Evolutionary conservation across 1,139 yeast species (phyloP).

Genomic region (Geotrichum reessii): DNA sequence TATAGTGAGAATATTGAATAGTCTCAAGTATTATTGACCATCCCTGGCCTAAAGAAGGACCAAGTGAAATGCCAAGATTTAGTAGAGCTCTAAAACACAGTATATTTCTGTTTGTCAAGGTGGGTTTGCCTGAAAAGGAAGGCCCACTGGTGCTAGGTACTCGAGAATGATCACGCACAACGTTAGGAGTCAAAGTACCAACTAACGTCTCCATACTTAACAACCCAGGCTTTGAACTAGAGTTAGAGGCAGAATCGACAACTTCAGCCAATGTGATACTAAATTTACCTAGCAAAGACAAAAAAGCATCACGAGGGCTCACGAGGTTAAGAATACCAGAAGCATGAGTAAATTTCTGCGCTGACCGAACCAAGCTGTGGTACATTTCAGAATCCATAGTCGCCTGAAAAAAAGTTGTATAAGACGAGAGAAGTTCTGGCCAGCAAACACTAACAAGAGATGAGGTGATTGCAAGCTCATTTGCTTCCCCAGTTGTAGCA

Average conservation of each 20-base stretch:
- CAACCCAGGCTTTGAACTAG: conserved; percentile 28
- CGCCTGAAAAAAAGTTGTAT: conserved; percentile 53
- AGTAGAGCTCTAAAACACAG: conserved; percentile 73
- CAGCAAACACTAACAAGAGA: conserved; percentile 44
- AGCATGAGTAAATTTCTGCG: conserved; percentile 76
- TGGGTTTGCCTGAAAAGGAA: conserved; percentile 2
- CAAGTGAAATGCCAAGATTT: conserved; percentile 72
- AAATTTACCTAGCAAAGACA: conserved; percentile 50
- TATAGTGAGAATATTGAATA: conserved; percentile 62
- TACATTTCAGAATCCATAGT: conserved; percentile 64
- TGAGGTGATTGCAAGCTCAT: conserved; percentile 26
- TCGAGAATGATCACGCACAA: conserved; percentile 18
- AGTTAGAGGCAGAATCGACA: conserved; percentile 23
- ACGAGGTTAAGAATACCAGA: conserved; percentile 64
- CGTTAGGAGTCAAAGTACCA: conserved; percentile 48
- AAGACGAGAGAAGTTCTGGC: conserved; percentile 45
- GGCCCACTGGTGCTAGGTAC: conserved; percentile 6
- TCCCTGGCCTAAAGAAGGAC: conserved; percentile 57
- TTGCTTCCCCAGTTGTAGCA: background rate
- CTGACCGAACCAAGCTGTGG: conserved; percentile 56
- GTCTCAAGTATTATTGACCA: conserved; percentile 69
- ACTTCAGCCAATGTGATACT: conserved; percentile 45
- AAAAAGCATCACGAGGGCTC: conserved; percentile 54
- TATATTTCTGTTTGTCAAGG: conserved; percentile 52
- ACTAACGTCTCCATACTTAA: conserved; percentile 59